Evolutionary conservation across 345 rosid genomes (phyloP).

Genomic region (Pelargonium nanum): DNA sequence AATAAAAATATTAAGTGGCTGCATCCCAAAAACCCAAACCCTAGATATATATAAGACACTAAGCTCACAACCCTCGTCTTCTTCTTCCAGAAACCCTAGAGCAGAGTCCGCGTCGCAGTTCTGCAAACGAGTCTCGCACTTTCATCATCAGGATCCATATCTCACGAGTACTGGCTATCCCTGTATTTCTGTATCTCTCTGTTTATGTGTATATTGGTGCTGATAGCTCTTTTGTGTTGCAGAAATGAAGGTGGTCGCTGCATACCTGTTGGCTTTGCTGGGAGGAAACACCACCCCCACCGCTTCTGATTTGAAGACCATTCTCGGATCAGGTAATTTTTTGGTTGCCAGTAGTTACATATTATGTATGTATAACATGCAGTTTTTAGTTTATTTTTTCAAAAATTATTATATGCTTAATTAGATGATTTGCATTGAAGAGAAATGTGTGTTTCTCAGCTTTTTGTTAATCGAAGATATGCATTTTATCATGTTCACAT

Average conservation of each 20-base stretch:
- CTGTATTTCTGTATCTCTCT: not conserved
- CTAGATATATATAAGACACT: not conserved
- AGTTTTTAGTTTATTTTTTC: too few relatives aligned
- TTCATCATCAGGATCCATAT: conserved; percentile 1
- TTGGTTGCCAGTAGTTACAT: not conserved
- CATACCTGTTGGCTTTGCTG: conserved; percentile 59
- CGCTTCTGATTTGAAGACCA: conserved; percentile 36
- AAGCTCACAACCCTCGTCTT: not conserved
- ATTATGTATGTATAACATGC: not conserved
- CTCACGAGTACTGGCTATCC: not conserved
- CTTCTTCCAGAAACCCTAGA: not conserved
- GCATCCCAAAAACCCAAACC: conserved; percentile 5
- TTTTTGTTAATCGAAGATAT: too few relatives aligned
- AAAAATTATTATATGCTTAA: too few relatives aligned
- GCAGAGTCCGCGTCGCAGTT: not conserved
- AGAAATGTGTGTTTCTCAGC: too few relatives aligned
- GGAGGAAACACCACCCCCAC: conserved; percentile 59
- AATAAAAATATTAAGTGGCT: conserved; percentile 1
- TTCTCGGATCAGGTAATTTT: conserved; percentile 55
- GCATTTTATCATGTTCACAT: too few relatives aligned
- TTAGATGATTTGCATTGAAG: too few relatives aligned
- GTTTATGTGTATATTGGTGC: not conserved
- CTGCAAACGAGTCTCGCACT: not conserved
- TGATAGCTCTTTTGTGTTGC: conserved; percentile 3
- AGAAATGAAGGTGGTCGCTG: conserved; percentile 71